Evolutionary conservation across 1,139 yeast genomes (phyloP).

Genomic region (Geotrichum citri-aurantii): DNA sequence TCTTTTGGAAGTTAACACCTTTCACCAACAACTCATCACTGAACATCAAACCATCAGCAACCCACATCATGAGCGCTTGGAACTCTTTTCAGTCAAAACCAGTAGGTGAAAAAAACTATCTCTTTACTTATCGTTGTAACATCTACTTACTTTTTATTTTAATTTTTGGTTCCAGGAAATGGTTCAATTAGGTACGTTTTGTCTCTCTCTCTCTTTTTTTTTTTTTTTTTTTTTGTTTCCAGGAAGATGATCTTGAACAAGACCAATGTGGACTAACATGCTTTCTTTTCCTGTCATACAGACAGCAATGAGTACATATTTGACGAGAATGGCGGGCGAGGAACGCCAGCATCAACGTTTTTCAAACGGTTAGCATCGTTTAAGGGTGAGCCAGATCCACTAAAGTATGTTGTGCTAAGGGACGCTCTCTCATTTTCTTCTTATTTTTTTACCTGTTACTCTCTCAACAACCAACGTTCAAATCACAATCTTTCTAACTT

Average conservation of each 20-base stretch:
- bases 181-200: constrained; percentile 51
- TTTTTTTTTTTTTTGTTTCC: too few species aligned
- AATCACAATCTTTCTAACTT: background rate
- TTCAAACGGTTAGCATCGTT: constrained; percentile 45
- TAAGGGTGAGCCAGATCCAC: constrained; percentile 17
- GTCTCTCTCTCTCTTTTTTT: background rate
- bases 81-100: constrained; percentile 2
- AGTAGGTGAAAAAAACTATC: background rate
- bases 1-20: background rate
- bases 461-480: background rate
- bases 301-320: constrained; percentile 56
- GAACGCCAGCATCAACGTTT: constrained; percentile 56
- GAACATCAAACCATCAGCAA: background rate
- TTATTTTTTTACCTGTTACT: background rate
- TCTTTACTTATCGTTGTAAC: too few species aligned
- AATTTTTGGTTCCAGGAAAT: constrained; percentile 39
- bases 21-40: background rate
- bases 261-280: background rate
- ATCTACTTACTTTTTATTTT: background rate
- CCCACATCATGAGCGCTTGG: constrained; percentile 7
- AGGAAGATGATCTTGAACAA: background rate
- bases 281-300: background rate
- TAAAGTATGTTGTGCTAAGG: constrained; percentile 5
- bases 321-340: constrained; percentile 64
- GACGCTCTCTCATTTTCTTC: background rate